Conservation (phyloP, 2,329 filamentous ascomycete species). For the Colletotrichum tamarilloi region DNA sequence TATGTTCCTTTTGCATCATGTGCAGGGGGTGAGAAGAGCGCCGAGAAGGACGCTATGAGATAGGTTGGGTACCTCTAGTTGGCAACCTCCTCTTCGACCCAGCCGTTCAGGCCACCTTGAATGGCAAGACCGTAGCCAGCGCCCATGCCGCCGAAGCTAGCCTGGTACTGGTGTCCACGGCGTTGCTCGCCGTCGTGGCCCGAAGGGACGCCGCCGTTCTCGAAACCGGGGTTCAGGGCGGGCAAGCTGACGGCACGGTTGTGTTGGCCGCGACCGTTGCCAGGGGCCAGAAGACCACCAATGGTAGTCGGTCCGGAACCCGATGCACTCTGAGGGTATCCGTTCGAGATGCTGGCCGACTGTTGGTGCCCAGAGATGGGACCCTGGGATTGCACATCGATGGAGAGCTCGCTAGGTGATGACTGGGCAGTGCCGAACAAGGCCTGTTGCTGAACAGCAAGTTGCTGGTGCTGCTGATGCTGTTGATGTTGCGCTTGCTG, state of each 20-base stretch:
- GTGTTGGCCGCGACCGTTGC: conserved; percentile 69
- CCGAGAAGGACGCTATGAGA: neutral
- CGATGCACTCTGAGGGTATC: conserved; percentile 65
- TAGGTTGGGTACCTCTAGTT: conserved; percentile 54
- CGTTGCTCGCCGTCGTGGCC: conserved; percentile 61
- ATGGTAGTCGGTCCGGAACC: conserved; percentile 74
- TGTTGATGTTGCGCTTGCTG: conserved; percentile 80
- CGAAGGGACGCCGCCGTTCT: conserved; percentile 64
- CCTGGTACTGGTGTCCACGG: conserved; percentile 74
- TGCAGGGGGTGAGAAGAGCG: neutral
- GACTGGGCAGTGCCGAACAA: conserved; percentile 80
- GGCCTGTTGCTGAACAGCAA: conserved; percentile 81
- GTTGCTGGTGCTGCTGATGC: conserved; percentile 77
- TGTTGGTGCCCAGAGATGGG: conserved; percentile 71
- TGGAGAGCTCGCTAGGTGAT: conserved; percentile 65
- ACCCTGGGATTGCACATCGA: conserved; percentile 71
- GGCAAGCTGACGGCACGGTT: conserved; percentile 92
- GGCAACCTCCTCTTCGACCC: conserved; percentile 74
- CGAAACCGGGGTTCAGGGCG: conserved; percentile 71
- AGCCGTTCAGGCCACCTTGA: conserved; percentile 72
- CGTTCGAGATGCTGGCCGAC: conserved; percentile 74
- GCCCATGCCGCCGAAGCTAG: conserved; percentile 70
- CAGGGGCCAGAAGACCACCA: conserved; percentile 80
- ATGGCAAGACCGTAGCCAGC: conserved; percentile 71
- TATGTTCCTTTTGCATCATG: conserved; percentile 26